phyloP scores from a whole-genome alignment of 306 rosid genomes.

The Trichosanthes cucumerina region DNA sequence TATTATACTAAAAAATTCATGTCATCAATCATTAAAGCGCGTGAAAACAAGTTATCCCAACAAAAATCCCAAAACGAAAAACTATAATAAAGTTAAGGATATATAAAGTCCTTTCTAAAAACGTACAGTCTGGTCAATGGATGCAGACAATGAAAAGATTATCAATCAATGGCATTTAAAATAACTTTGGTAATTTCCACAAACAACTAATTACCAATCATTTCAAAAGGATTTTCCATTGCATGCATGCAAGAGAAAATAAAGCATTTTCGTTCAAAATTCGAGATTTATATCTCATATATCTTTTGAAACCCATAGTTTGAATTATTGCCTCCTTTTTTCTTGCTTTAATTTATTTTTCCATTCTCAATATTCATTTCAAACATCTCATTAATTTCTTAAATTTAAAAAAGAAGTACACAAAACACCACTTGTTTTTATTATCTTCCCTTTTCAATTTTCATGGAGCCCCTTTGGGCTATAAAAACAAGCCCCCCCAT shows the following conservation, averaged over 20 bases:
- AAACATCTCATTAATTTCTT: neutral
- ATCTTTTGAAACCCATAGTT: neutral
- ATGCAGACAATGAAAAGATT: neutral
- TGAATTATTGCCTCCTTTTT: constrained; percentile 34
- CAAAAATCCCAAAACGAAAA: too few species aligned
- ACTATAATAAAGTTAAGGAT: too few species aligned
- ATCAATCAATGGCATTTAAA: neutral
- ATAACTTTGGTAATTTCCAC: neutral
- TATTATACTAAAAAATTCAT: too few species aligned
- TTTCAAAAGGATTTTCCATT: neutral
- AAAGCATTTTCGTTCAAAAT: neutral
- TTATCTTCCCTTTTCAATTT: neutral
- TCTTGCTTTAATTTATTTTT: constrained; percentile 15
- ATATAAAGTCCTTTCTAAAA: neutral
- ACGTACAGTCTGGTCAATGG: neutral
- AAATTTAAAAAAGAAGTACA: too few species aligned
- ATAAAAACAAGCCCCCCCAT: neutral
- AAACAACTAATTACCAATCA: neutral
- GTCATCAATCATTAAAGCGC: too few species aligned
- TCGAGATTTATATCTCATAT: neutral
- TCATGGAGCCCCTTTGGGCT: neutral
- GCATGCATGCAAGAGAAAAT: constrained; percentile 5
- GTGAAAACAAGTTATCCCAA: too few species aligned
- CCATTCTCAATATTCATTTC: neutral
- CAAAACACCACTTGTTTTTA: neutral